Conservation (phyloP, 2,329 filamentous ascomycete genomes). For the Lachnellula arida region DNA sequence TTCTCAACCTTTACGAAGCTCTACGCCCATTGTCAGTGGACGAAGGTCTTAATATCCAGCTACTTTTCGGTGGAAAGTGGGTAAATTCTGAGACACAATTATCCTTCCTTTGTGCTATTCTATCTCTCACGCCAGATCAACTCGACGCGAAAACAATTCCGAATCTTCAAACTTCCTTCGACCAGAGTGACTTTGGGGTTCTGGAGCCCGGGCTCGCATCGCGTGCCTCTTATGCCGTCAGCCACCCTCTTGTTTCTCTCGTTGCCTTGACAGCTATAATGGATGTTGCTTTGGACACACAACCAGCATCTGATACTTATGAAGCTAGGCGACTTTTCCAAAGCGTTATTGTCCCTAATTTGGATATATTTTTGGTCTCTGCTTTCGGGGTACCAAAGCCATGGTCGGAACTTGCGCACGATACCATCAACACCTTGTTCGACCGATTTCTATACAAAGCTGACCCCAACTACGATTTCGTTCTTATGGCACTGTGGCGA, state of each 20-base stretch:
- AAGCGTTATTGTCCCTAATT: slow-evolving; percentile 64
- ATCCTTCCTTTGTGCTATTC: slow-evolving; percentile 87
- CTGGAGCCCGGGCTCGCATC: slow-evolving; percentile 55
- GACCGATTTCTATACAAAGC: slow-evolving; percentile 78
- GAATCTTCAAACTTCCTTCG: slow-evolving; percentile 72
- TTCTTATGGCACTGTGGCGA: slow-evolving; percentile 86
- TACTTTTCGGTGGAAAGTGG: slow-evolving; percentile 87
- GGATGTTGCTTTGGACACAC: slow-evolving; percentile 57
- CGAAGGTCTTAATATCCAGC: slow-evolving; percentile 73
- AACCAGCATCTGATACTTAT: slow-evolving; percentile 55
- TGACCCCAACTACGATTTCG: slow-evolving; percentile 76
- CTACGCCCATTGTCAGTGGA: slow-evolving; percentile 67
- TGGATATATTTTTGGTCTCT: slow-evolving; percentile 74
- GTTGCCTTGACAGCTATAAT: slow-evolving; percentile 72
- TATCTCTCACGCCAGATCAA: slow-evolving; percentile 68
- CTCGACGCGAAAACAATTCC: slow-evolving; percentile 84
- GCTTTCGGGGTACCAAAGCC: slow-evolving; percentile 73
- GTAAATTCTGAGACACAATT: slow-evolving; percentile 80
- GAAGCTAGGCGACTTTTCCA: slow-evolving; percentile 64
- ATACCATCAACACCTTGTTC: slow-evolving; percentile 73
- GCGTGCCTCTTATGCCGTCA: slow-evolving; percentile 63
- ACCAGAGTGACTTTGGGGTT: slow-evolving; percentile 56
- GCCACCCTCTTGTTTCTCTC: slow-evolving; percentile 82
- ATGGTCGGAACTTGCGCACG: slow-evolving; percentile 69
- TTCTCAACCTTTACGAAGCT: slow-evolving; percentile 74